Base-by-base conservation (phyloP, 2,329 filamentous ascomycete genomes). In the Xylaria sp. region DNA sequence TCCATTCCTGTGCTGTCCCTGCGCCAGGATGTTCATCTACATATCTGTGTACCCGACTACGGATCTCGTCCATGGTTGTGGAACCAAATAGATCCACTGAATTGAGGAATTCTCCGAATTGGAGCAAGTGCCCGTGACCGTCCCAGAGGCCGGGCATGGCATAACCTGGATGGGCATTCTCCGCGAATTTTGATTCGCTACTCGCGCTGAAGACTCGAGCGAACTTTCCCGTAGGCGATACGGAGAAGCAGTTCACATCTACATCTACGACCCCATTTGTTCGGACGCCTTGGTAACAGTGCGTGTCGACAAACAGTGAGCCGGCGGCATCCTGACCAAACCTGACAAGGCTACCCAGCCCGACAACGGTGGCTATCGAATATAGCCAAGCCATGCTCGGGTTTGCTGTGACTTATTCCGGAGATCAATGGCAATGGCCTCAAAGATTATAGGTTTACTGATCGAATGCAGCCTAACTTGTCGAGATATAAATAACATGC, bases 91-190 rank as follows among this genome's bases (percentile, higher is more conserved):
- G 79, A 72, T 89, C 85, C 0, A 90, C 89, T 4, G 88, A 90
- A 73, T 90, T 86, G 44, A 92, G 80, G 74, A 90, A 89, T 78
- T 92, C 89, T 59, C 88, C 90, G 76, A 90, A 92, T 72, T 87
- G 85, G 20, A 90, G 76, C 57, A 92, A 79, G 75, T 92, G 90
- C 0, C 89, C 90, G 76, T 92, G 90, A 0, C 89, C 90, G 71
- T 93, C 90, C 87, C 90, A 92, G 1, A 93, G 81, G 0, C 90
- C 90, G 0, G 90, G 90, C 31, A 91, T 86, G 1, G 86, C 89
- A 72, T 87, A 84, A 0, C 88, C 89, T 5, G 78, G 71, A 13
- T 81, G 73, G 26, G 78, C 79, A 17, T 76, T 76, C 20, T 77
- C 74, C 15, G 76, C 73, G 26, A 77, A 64, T 7, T 72, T 73